Base-by-base conservation (phyloP, 306 rosid genomes). In the Inga leiocalycina region DNA sequence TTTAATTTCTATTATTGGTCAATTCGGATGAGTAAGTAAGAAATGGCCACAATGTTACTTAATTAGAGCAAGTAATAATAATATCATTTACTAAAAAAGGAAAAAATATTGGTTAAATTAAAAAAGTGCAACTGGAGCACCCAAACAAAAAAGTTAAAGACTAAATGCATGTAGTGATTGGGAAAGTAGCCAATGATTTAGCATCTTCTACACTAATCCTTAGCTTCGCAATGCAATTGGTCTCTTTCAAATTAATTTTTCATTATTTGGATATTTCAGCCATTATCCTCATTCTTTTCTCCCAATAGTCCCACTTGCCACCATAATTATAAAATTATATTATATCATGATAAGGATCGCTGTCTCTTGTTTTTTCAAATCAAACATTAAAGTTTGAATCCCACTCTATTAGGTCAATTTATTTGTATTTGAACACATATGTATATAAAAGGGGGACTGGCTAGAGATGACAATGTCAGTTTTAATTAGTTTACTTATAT, bases 131-230 rank as follows among this genome's bases (percentile, higher is more conserved):
- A 39, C 52, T 72, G 17, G 74, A 46, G 15, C 37, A 34, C 72
- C 10, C 2, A 49, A 30, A 27, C 39, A 64, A 64, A 27, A 12
- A 27, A 12, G 68, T 27, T 59, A 62, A 62, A 1, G 17, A 62
- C 27, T 24, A 62, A 62, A 62, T 64, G 24, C 37, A 39, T 78
- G 46, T 73, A 15, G 61, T 59, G 75, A 65, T 20, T 74, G 6
- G 51, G 17, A 44, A 84, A 79, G 72, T 11, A 73, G 15, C 76
- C 83, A 84, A 73, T 72, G 39, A 78, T 0, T 64, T 34, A 57
- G 15, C 61, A 74, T 83, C 44, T 84, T 79, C 37, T 32, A 76
- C 74, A 76, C 80, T 43, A 66, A 84, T 84, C 66, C 69, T 48
- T 17, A 52, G 61, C 43, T 30, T 51, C 1, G 24, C 41, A 51